These are phyloP conservation scores for Lichtheimia corymbifera DNA, from an alignment of 371 early-diverging fungal genomes.

Conservation along the genomic window DNA sequence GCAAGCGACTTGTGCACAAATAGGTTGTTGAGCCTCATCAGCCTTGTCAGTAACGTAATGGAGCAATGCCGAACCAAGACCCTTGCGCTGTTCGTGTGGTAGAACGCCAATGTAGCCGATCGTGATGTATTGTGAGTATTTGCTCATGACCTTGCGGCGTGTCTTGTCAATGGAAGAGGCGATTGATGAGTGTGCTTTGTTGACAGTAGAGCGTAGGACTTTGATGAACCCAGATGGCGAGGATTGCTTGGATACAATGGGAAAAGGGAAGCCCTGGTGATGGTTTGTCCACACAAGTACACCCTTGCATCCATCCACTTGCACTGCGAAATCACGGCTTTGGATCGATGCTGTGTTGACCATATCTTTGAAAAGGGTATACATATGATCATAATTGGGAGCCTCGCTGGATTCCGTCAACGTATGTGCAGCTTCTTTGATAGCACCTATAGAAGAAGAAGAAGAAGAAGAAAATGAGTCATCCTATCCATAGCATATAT, in stretches of 20 bases:
- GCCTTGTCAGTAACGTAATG: constrained; percentile 41
- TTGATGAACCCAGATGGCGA: not conserved
- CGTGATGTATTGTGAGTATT: constrained; percentile 24
- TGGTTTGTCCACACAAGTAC: constrained; percentile 47
- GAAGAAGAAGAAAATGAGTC: not conserved
- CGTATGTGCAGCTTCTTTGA: constrained; percentile 47
- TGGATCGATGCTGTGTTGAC: constrained; percentile 34
- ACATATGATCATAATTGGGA: constrained; percentile 24
- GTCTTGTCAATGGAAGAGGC: constrained; percentile 37
- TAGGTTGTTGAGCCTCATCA: constrained; percentile 88
- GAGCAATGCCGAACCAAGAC: constrained; percentile 36
- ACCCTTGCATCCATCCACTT: constrained; percentile 51
- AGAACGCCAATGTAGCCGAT: constrained; percentile 48
- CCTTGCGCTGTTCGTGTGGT: constrained; percentile 46
- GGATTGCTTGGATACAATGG: not conserved
- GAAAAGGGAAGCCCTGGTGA: constrained; percentile 19
- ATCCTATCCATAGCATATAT: too few relatives aligned
- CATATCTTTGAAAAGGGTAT: constrained; percentile 39
- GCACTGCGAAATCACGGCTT: constrained; percentile 47
- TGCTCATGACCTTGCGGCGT: constrained; percentile 33
- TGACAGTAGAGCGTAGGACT: constrained; percentile 3
- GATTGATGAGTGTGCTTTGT: constrained; percentile 30
- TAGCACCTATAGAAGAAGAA: constrained; percentile 30
- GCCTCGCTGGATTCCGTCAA: constrained; percentile 35
- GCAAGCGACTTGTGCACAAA: constrained; percentile 68